phyloP scores from a whole-genome alignment of 176 grass and related monocot species.

The Sorghum bicolor region DNA sequence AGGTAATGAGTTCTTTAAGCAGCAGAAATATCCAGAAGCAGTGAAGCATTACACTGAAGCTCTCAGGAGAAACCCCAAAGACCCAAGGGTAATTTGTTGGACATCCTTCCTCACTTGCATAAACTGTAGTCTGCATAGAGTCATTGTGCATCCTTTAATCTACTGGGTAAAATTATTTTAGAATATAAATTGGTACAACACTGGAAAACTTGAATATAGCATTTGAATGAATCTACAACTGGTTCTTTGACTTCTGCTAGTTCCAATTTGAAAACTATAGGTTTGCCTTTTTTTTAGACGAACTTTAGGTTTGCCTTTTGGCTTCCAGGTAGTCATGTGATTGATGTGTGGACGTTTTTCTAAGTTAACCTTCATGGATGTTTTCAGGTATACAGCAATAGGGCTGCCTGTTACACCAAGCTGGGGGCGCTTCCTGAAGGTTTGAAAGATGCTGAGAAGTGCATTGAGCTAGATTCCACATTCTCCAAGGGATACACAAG shows the following conservation, averaged over 20 bases:
- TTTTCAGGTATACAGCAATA: constrained; percentile 92
- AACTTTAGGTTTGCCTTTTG: not conserved
- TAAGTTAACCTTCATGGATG: not conserved
- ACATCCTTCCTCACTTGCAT: not conserved
- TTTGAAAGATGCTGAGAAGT: constrained; percentile 97
- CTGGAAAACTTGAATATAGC: not conserved
- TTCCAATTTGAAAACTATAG: not conserved
- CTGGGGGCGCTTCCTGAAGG: constrained; percentile 93
- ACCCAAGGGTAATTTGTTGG: constrained; percentile 49
- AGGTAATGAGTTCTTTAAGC: constrained; percentile 97
- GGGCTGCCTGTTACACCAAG: constrained; percentile 99
- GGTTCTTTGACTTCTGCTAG: not conserved
- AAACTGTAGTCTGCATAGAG: not conserved
- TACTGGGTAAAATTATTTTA: not conserved
- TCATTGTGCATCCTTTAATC: not conserved
- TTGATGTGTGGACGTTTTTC: not conserved
- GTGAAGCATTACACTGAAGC: constrained; percentile 95
- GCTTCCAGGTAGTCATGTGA: not conserved
- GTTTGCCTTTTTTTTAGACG: not conserved
- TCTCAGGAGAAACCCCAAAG: constrained; percentile 76
- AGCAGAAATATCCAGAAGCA: constrained; percentile 93
- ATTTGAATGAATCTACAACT: not conserved
- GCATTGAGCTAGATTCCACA: constrained; percentile 91
- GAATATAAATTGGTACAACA: not conserved
- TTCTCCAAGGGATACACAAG: constrained; percentile 96